Conservation (phyloP, 129 eudicot species). For the Pulicaria dysenterica region DNA sequence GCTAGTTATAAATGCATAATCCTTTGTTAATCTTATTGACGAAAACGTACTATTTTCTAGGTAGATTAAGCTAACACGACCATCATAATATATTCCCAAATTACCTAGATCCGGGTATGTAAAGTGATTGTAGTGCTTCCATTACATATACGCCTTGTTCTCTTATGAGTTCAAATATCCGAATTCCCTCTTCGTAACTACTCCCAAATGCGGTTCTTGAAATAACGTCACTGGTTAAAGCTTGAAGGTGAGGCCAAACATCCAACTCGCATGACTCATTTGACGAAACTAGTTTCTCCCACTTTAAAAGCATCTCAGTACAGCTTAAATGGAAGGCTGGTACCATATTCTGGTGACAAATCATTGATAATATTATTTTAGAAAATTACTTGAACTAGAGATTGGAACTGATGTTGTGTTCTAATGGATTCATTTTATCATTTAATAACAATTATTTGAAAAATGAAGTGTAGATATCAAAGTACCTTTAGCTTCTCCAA, state of each 20-base stretch:
- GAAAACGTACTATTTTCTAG: background rate
- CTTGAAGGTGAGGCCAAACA: conserved; percentile 42
- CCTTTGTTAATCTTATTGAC: background rate
- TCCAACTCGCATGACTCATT: conserved; percentile 35
- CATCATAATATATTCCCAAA: background rate
- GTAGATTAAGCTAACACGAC: background rate
- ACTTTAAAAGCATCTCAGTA: conserved; percentile 24
- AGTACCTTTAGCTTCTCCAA: conserved; percentile 44
- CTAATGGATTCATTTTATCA: background rate
- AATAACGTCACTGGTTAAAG: conserved; percentile 34
- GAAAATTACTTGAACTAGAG: background rate
- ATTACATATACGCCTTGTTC: conserved; percentile 31
- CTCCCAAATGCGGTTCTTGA: conserved; percentile 41
- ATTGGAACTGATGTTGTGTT: background rate
- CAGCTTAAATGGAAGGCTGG: conserved; percentile 37
- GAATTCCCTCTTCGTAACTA: conserved; percentile 35
- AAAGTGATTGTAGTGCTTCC: conserved; percentile 28
- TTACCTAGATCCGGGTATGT: conserved; percentile 39
- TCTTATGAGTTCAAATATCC: conserved; percentile 35
- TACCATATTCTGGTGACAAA: conserved; percentile 30
- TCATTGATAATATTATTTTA: background rate
- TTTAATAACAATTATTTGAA: background rate
- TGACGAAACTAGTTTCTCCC: conserved; percentile 30
- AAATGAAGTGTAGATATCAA: background rate
- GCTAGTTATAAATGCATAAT: background rate